Evolutionary conservation across 2,329 filamentous ascomycete genomes (phyloP).

Genomic region (Cladophialophora immunda): DNA sequence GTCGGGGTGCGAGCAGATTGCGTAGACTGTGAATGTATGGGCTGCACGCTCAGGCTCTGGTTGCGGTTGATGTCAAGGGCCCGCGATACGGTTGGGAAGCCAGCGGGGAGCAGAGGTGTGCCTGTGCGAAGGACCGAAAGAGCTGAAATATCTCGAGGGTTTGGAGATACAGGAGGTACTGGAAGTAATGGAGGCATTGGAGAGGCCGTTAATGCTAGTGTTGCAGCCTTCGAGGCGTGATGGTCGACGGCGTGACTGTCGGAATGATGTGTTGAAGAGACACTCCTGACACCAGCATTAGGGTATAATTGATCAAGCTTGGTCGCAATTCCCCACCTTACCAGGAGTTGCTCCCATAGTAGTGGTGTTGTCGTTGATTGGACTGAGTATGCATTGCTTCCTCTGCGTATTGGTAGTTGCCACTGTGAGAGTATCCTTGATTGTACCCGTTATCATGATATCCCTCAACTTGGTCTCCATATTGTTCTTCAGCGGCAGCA

Average conservation of each 20-base stretch:
- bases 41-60: slow-evolving; percentile 5
- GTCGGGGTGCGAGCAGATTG: background rate
- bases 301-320: background rate
- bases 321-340: background rate
- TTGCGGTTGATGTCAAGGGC: slow-evolving; percentile 17
- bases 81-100: background rate
- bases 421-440: background rate
- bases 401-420: background rate
- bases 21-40: background rate
- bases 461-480: background rate
- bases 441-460: background rate
- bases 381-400: background rate
- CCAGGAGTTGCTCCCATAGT: slow-evolving; percentile 13
- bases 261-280: background rate
- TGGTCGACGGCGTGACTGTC: background rate
- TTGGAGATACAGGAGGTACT: background rate
- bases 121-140: background rate
- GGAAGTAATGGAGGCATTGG: background rate
- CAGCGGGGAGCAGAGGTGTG: background rate
- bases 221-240: background rate
- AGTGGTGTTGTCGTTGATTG: background rate
- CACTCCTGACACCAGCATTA: background rate
- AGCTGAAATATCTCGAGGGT: background rate
- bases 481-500: background rate
- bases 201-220: background rate